Percentiles rank a stretch among this genome's conserved stretches.
These are phyloP conservation scores for Sporothrix euskadiensis DNA, from an alignment of 2,329 filamentous ascomycete species.

Conservation along the genomic window DNA sequence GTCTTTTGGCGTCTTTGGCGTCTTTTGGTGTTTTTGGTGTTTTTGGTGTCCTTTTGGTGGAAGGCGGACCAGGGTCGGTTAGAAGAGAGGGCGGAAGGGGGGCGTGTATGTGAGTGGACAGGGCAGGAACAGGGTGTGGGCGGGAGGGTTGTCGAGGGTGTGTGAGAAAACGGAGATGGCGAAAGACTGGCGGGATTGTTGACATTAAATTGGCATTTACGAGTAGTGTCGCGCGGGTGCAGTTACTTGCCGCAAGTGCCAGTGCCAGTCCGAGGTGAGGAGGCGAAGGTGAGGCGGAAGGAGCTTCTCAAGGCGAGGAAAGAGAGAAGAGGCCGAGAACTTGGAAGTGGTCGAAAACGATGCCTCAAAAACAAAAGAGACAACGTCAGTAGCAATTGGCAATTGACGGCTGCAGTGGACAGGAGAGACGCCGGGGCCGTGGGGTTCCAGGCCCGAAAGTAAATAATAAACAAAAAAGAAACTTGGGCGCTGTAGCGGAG, in stretches of 20 bases:
- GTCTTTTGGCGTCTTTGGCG: neutral
- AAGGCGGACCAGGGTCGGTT: conserved; percentile 26
- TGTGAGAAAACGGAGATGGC: conserved; percentile 22
- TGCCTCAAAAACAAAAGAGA: conserved; percentile 4
- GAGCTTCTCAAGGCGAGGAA: neutral
- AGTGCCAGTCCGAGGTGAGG: conserved; percentile 18
- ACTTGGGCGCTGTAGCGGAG: neutral
- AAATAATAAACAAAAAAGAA: conserved; percentile 16
- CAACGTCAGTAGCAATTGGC: neutral
- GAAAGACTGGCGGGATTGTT: conserved; percentile 21
- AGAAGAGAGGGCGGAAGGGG: conserved; percentile 15
- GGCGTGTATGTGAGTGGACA: conserved; percentile 15
- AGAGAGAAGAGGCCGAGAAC: neutral
- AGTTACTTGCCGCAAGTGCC: conserved; percentile 8
- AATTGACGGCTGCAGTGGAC: conserved; percentile 5
- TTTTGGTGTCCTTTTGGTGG: neutral
- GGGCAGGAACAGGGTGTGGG: conserved; percentile 17
- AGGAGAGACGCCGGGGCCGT: conserved; percentile 5
- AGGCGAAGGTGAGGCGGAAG: neutral
- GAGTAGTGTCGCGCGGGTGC: conserved; percentile 1
- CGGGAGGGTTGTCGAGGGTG: conserved; percentile 7
- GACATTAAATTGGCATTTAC: conserved; percentile 19
- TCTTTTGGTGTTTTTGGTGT: neutral
- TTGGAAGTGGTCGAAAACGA: neutral
- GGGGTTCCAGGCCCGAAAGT: neutral